Percentiles rank a stretch among this genome's conserved stretches.
Conservation (phyloP, 2,329 filamentous ascomycete genomes). For the Claviceps lovelessii region DNA sequence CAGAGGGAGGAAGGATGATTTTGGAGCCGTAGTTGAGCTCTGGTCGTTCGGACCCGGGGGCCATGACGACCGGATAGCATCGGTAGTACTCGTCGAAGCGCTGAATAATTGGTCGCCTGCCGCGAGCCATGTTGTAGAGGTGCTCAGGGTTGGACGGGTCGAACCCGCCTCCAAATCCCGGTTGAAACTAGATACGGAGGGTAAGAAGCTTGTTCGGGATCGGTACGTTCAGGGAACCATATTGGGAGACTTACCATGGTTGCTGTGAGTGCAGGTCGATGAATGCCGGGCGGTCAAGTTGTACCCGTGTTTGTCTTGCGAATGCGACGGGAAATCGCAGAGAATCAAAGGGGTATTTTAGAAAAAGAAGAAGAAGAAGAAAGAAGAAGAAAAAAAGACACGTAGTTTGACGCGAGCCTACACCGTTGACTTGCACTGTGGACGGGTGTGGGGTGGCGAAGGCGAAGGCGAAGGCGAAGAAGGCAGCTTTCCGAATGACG, state of each 20-base stretch:
- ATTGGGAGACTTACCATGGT: background rate
- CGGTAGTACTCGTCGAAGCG: constrained; percentile 98
- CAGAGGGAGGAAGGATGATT: constrained; percentile 91
- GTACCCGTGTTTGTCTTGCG: background rate
- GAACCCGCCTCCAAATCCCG: constrained; percentile 28
- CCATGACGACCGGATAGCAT: constrained; percentile 91
- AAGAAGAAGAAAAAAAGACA: background rate
- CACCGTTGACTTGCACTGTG: background rate
- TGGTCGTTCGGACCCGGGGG: constrained; percentile 75
- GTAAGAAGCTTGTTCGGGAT: background rate
- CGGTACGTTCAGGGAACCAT: background rate
- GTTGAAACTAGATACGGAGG: constrained; percentile 1
- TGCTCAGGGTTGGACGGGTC: constrained; percentile 34
- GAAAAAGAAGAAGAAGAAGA: background rate
- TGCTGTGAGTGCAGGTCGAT: background rate
- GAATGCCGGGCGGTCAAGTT: background rate
- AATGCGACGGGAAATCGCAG: background rate
- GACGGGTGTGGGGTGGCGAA: background rate
- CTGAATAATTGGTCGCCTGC: constrained; percentile 40
- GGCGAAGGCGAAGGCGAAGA: background rate
- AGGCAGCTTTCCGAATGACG: constrained; percentile 9
- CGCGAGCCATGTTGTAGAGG: constrained; percentile 34
- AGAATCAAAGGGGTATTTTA: background rate
- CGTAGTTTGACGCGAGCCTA: background rate
- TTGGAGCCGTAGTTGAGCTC: constrained; percentile 94